Evolutionary conservation across 352 stramenopile genomes (phyloP), one percentile per base, ranked within the genome.

Genomic region (Hyaloperonospora brassicae): DNA sequence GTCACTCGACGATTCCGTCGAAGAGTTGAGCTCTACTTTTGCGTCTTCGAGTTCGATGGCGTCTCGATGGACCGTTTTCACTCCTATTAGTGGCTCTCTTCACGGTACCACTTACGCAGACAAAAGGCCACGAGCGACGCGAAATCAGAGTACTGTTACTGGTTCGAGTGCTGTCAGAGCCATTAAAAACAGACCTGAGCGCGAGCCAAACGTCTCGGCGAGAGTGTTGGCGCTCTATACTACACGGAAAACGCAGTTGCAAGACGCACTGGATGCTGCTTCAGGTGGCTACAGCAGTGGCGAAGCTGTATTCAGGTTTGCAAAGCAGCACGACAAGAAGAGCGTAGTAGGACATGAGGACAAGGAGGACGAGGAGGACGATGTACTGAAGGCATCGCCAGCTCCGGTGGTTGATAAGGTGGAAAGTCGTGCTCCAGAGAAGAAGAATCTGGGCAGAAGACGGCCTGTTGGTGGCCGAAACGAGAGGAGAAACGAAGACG

Each of bases 241-340:
- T 14, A 46, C 50, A 13, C 60, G 76, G 6, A 71, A 55, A 9
- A 70, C 60, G 9, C 60, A 71, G 30, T 50, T 87, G 22, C 63
- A 85, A 65, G 67, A 64, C 46, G 76, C 72, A 13, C 52, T 87
- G 24, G 76, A 84, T 50, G 62, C 61, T 52, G 51, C 41, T 42
- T 54, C 17, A 50, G 22, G 22, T 4, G 30, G 12, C 31, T 30
- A 1, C 12, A 25, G 7, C 14, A 25, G 30, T 52, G 52, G 52
- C 58, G 56, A 72, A 40, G 76, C 76, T 22, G 73, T 73, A 14
- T 87, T 87, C 48, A 56, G 72, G 17, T 84, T 77, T 50, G 5
- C 35, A 14, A 23, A n/a, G 23, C 51, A 62, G 24, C 41, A 47
- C 14, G 61, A 60, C n/a, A 55, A 43, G 45, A 30, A 17, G 17